phyloP scores from a whole-genome alignment of 2,329 filamentous ascomycete genomes.

The Claviceps quebecensis region DNA sequence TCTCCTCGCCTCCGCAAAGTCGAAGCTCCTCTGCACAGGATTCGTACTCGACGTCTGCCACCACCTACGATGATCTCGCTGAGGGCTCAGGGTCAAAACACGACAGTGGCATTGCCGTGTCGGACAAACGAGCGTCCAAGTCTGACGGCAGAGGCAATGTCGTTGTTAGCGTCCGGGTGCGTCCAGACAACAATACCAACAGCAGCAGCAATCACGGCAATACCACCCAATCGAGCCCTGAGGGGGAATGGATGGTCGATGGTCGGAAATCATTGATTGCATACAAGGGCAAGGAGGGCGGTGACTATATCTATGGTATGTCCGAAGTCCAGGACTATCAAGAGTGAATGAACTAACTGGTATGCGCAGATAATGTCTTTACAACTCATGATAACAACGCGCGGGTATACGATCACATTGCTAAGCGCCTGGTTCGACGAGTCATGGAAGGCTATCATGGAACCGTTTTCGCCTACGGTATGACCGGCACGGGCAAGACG shows the following conservation, averaged over 20 bases:
- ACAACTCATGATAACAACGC: constrained; percentile 86
- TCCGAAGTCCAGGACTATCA: background rate
- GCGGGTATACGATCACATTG: constrained; percentile 84
- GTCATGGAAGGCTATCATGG: constrained; percentile 99
- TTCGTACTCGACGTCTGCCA: constrained; percentile 81
- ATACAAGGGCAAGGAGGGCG: constrained; percentile 77
- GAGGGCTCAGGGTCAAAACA: constrained; percentile 32
- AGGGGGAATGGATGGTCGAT: constrained; percentile 87
- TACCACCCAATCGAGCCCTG: constrained; percentile 44
- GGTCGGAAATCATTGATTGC: constrained; percentile 68
- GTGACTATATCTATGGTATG: constrained; percentile 84
- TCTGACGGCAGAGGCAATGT: constrained; percentile 83
- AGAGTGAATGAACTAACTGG: too few species aligned
- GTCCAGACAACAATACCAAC: constrained; percentile 53
- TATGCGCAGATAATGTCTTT: constrained; percentile 76
- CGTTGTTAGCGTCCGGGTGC: constrained; percentile 83
- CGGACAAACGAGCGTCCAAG: constrained; percentile 38
- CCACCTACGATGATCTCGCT: constrained; percentile 68
- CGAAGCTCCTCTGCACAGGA: constrained; percentile 84
- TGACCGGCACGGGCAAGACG: constrained; percentile 97
- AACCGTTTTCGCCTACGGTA: constrained; percentile 96
- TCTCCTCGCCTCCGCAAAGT: constrained; percentile 75
- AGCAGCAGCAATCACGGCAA: background rate
- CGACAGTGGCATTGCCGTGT: constrained; percentile 14
- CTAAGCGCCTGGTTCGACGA: constrained; percentile 83